Evolutionary conservation across 2,329 filamentous ascomycete genomes (phyloP), one percentile per base, ranked within the genome.

Genomic region (Dactylellina drechsleri): DNA sequence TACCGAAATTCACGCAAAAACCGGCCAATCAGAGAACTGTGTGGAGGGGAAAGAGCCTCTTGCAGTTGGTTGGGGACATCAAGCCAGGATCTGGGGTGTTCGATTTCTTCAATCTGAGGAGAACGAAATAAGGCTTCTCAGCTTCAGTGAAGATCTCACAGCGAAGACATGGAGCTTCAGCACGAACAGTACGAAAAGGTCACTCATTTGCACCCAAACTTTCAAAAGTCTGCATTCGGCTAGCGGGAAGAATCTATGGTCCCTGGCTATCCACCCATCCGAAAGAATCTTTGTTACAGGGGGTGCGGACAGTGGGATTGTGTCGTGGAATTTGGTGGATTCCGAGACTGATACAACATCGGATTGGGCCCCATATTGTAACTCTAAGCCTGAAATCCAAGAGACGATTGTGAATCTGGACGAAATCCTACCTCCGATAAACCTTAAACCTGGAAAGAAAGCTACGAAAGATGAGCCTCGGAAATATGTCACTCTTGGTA

Each of bases 211-310:
- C 82, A 70, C 45, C 8, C 66, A 64, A 36, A 75, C 59, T 13
- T 75, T 66, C 40, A 68, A 56, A n/a, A 74, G 52, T 56, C 53
- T 66, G 16, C 72, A 66, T 40, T 65, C 49, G 13, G 52, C 53
- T n/a, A 65, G 57, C n/a, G 95, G 95, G 5, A 99, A 97, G 82
- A 93, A 97, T 80, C 89, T 98, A 5, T 98, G 94, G 93, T 89
- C 93, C 0, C 85, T 89, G 43, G 87, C 87, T 12, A 72, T 83
- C 61, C 78, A 79, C 1, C 78, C 80, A 0, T 77, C 81, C 13
- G 81, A 80, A 13, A 79, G 84, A 0, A 76, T 85, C 0, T 81
- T 92, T 18, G 89, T 87, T 2, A 93, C 91, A 1, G 95, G 95
- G 12, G 95, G 92, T n/a, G 90, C 92, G 10, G 95, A 99, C 82